phyloP scores from a whole-genome alignment of 202 grass and related monocot genomes.

The Setaria italica region DNA sequence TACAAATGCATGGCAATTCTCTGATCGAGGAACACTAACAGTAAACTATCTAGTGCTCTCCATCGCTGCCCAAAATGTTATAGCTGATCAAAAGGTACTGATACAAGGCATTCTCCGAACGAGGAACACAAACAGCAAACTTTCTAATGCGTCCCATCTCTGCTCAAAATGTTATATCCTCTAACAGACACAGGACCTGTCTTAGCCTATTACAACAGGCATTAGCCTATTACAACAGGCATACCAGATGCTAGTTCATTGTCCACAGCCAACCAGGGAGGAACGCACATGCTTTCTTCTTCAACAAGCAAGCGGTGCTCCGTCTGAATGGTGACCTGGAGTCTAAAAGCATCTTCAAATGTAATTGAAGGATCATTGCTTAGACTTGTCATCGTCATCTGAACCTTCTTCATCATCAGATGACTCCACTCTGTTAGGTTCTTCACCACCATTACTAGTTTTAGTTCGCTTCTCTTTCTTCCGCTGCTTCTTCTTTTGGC shows the following conservation, averaged over 20 bases:
- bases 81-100: background rate
- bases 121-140: background rate
- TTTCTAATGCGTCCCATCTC: background rate
- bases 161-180: conserved; percentile 5
- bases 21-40: background rate
- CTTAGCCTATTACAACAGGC: background rate
- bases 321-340: background rate
- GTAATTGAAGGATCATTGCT: background rate
- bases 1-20: background rate
- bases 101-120: background rate
- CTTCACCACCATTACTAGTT: conserved; percentile 39
- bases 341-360: background rate
- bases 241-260: conserved; percentile 7
- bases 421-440: conserved; percentile 45
- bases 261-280: conserved; percentile 4
- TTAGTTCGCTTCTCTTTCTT: conserved; percentile 72
- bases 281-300: background rate
- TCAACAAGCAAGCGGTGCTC: background rate
- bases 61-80: background rate
- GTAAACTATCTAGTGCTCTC: background rate
- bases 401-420: conserved; percentile 52
- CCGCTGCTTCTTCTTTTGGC: conserved; percentile 71
- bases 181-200: background rate
- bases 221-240: background rate
- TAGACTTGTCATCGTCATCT: conserved; percentile 33